These are phyloP conservation scores for Coprinopsis cinerea DNA, from an alignment of 768 basidiomycete genomes.

Conservation along the genomic window DNA sequence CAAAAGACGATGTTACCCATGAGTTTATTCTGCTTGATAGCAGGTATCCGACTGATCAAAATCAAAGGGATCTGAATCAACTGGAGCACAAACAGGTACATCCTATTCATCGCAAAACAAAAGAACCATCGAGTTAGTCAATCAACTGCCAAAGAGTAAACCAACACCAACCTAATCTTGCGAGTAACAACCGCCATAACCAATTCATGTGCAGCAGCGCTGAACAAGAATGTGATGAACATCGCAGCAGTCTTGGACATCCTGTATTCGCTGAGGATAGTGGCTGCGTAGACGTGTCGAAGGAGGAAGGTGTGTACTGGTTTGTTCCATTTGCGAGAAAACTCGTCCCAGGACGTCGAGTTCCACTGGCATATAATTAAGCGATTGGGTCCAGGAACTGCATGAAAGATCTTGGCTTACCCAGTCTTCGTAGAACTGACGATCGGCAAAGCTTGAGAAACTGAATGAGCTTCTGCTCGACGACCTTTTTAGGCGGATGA, in stretches of 20 bases:
- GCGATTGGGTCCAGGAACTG: background rate
- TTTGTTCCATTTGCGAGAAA: constrained; percentile 97
- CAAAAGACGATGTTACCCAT: constrained; percentile 89
- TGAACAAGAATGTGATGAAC: constrained; percentile 88
- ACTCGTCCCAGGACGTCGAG: constrained; percentile 94
- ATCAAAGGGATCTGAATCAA: constrained; percentile 88
- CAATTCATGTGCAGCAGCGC: constrained; percentile 86
- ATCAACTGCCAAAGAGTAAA: background rate
- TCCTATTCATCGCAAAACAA: constrained; percentile 32
- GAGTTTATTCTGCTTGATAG: constrained; percentile 74
- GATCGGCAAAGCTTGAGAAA: constrained; percentile 77
- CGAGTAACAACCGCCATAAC: constrained; percentile 95
- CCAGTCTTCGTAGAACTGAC: constrained; percentile 98
- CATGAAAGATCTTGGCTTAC: constrained; percentile 28
- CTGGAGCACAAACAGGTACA: constrained; percentile 82
- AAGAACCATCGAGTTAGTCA: background rate
- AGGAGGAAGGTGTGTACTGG: constrained; percentile 93
- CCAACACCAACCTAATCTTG: constrained; percentile 69
- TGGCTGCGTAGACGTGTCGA: constrained; percentile 91
- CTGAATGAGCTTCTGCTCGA: constrained; percentile 10
- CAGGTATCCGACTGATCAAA: constrained; percentile 66
- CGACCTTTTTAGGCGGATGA: background rate
- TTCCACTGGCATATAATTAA: constrained; percentile 72
- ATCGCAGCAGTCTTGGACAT: constrained; percentile 79
- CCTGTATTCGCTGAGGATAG: constrained; percentile 63